phyloP scores from a whole-genome alignment of 1,284 basidiomycete genomes.

The Anthracocystis panici-leucophaei region DNA sequence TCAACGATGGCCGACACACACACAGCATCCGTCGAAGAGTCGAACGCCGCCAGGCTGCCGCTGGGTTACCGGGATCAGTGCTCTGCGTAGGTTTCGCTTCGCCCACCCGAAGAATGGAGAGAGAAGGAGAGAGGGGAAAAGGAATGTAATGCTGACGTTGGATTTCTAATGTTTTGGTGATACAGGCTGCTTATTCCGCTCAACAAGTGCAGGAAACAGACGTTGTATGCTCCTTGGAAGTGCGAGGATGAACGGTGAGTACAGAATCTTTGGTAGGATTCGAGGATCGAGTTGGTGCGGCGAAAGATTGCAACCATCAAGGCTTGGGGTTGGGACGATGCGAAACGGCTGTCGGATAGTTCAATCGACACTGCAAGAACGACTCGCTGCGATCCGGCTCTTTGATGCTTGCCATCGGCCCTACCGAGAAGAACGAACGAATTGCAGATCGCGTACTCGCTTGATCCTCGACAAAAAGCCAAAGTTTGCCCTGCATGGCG shows the following conservation, averaged over 20 bases:
- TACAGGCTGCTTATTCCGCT: constrained; percentile 84
- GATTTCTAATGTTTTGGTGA: neutral
- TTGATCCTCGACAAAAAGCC: neutral
- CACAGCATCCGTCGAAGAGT: constrained; percentile 84
- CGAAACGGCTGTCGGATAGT: too few relatives aligned
- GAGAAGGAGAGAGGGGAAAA: neutral
- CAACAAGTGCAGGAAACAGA: constrained; percentile 81
- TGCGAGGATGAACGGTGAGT: constrained; percentile 79
- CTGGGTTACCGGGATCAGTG: constrained; percentile 89
- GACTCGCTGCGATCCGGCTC: too few relatives aligned
- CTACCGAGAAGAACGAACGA: too few relatives aligned
- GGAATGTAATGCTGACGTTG: constrained; percentile 7
- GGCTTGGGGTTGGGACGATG: too few relatives aligned
- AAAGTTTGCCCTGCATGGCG: neutral
- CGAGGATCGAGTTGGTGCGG: too few relatives aligned
- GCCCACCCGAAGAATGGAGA: neutral
- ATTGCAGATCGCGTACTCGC: neutral
- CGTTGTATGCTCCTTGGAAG: constrained; percentile 82
- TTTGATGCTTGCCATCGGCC: too few relatives aligned
- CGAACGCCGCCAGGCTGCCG: constrained; percentile 81
- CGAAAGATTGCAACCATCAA: neutral
- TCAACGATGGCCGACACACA: constrained; percentile 51
- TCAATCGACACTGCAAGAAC: too few relatives aligned
- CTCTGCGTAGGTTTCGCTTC: constrained; percentile 79
- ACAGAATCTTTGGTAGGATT: neutral